These are phyloP conservation scores for Pseudonectria foliicola DNA, from an alignment of 2,329 filamentous ascomycete genomes.

Conservation along the genomic window DNA sequence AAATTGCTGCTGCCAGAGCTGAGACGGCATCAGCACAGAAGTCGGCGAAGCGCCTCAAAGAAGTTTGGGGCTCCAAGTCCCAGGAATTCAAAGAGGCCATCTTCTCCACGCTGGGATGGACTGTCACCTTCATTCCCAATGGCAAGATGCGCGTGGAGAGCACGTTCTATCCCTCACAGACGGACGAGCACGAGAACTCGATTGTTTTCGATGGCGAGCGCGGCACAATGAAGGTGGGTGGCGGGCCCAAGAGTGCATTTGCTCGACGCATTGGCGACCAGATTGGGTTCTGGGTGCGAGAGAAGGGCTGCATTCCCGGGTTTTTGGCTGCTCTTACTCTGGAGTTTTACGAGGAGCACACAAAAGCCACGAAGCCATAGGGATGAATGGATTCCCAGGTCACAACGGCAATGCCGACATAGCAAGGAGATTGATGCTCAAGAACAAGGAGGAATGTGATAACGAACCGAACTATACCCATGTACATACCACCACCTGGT, in stretches of 20 bases:
- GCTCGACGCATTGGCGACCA: constrained; percentile 76
- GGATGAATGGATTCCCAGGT: background rate
- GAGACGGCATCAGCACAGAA: constrained; percentile 72
- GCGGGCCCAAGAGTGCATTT: constrained; percentile 80
- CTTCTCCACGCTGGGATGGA: constrained; percentile 86
- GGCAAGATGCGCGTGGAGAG: constrained; percentile 88
- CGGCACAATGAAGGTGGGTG: constrained; percentile 96
- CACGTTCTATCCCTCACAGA: constrained; percentile 68
- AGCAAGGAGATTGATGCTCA: no score
- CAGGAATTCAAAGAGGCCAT: constrained; percentile 95
- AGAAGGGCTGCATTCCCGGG: constrained; percentile 86
- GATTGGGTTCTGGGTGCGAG: constrained; percentile 93
- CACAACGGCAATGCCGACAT: no score
- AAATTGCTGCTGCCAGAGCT: constrained; percentile 63
- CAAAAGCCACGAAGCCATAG: constrained; percentile 14
- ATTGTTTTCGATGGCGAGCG: constrained; percentile 87
- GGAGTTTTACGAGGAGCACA: constrained; percentile 79
- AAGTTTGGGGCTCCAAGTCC: constrained; percentile 87
- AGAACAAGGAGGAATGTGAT: no score
- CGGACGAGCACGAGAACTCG: constrained; percentile 63
- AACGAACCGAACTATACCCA: no score
- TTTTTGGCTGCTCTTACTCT: constrained; percentile 86
- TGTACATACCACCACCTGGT: no score
- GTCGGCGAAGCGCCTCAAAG: constrained; percentile 75
- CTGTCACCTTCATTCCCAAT: constrained; percentile 93